Percentiles rank a stretch among this genome's conserved stretches.
These are phyloP conservation scores for Amanita subjunquillea DNA, from an alignment of 768 basidiomycete genomes.

Conservation along the genomic window DNA sequence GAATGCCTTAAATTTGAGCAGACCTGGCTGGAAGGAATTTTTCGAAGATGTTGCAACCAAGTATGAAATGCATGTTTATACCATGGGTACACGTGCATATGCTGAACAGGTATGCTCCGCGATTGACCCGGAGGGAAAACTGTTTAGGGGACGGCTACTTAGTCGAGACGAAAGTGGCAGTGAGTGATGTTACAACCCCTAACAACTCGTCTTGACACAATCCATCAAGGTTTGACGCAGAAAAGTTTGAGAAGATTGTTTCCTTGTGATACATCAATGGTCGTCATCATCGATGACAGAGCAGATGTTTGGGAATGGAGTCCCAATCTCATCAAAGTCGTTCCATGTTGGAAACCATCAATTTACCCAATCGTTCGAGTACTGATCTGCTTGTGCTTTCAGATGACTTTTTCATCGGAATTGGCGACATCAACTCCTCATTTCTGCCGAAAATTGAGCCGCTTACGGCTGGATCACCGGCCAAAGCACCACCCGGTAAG, in stretches of 20 bases:
- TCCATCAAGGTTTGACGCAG: slow-evolving; percentile 63
- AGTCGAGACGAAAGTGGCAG: slow-evolving; percentile 96
- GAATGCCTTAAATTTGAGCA: slow-evolving; percentile 13
- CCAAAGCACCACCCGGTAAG: slow-evolving; percentile 13
- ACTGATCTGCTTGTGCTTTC: background rate
- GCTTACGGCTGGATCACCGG: slow-evolving; percentile 26
- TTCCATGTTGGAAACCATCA: slow-evolving; percentile 62
- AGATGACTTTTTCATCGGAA: slow-evolving; percentile 98
- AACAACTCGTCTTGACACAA: slow-evolving; percentile 5
- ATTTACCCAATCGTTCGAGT: background rate
- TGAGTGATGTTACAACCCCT: slow-evolving; percentile 29
- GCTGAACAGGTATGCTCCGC: slow-evolving; percentile 91
- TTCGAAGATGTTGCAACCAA: slow-evolving; percentile 57
- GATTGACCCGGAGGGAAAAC: slow-evolving; percentile 79
- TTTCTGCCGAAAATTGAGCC: slow-evolving; percentile 78
- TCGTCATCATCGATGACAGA: slow-evolving; percentile 97
- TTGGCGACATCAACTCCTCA: slow-evolving; percentile 95
- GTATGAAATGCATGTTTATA: slow-evolving; percentile 99
- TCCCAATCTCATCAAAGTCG: slow-evolving; percentile 92
- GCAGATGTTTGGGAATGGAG: slow-evolving; percentile 99
- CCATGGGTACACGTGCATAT: slow-evolving; percentile 97
- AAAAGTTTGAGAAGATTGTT: slow-evolving; percentile 90
- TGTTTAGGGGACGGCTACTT: slow-evolving; percentile 82
- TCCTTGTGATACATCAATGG: slow-evolving; percentile 97
- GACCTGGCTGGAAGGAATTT: slow-evolving; percentile 82